Evolutionary conservation across 768 basidiomycete genomes (phyloP), one percentile per base, ranked within the genome.

Genomic region (Hypsizygus marmoreus): DNA sequence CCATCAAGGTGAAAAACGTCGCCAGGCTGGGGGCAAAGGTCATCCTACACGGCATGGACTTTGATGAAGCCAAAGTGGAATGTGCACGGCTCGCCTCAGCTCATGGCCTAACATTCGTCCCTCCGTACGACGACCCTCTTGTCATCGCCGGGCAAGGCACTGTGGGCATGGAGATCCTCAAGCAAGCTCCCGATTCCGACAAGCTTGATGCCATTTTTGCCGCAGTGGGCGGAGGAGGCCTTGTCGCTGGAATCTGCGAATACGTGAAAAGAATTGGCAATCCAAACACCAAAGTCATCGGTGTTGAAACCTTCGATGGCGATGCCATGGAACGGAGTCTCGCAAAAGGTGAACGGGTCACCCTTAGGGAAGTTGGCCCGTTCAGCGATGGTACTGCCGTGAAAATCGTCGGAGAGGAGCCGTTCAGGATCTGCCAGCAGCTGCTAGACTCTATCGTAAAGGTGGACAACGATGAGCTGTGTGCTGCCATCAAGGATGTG

Each of bases 361-460:
- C 84, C 12, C 69, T 99, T 51, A 66, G 76, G 14, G 97, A 99
- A 59, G 93, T 97, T 4, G 97, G 97, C 4, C 90, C 94, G 4
- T 99, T 99, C 68, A 89, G 88, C 54, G 97, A 99, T 59, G 97
- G 97, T 17, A 99, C 97, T 2, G 97, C 97, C 3, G 97, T 99
- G 34, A 89, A 89, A 66, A 79, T 94, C 38, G 95, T 99, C 2
- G 97, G 97, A 16, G 88, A 86, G 66, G 97, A 99, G 63, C 85
- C 92, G 0, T 97, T 97, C 70, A 80, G 95, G 47, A 81, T 99
- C 50, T 98, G 95, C 69, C 77, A 88, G 64, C 74, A 87, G 36
- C 74, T 91, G 28, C 67, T 98, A 14, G 93, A 97, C 55, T 84
- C 80, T 2, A 68, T 98, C 25, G 82, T 94, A 39, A 80, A 86